These are phyloP conservation scores for Gardenia jasminoides DNA, from an alignment of 257 asterid species.

Conservation along the genomic window DNA sequence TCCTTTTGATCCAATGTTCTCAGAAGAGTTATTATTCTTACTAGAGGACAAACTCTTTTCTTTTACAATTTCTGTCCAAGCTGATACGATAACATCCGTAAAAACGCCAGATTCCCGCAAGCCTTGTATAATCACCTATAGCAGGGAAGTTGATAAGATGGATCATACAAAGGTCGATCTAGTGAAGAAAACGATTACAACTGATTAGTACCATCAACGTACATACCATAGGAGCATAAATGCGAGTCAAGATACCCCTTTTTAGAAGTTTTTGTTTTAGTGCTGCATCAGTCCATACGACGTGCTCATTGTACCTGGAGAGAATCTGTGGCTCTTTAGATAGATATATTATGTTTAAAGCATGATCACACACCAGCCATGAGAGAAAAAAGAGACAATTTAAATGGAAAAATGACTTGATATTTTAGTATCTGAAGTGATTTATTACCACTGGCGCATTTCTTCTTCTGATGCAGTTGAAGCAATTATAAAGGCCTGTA, in stretches of 20 bases:
- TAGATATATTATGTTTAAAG: background rate
- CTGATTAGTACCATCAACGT: background rate
- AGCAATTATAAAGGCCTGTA: slow-evolving; percentile 53
- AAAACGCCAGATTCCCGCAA: slow-evolving; percentile 45
- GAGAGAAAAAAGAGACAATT: background rate
- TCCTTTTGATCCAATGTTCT: background rate
- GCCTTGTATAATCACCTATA: slow-evolving; percentile 39
- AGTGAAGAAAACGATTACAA: background rate
- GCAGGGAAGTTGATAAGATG: background rate
- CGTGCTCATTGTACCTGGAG: slow-evolving; percentile 40
- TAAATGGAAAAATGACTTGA: background rate
- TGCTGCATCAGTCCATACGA: slow-evolving; percentile 41
- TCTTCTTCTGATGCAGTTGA: slow-evolving; percentile 43
- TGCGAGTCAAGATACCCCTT: slow-evolving; percentile 35
- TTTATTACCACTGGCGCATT: slow-evolving; percentile 44
- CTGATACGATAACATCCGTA: slow-evolving; percentile 29
- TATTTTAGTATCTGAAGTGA: background rate
- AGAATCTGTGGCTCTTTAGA: background rate
- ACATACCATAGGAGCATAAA: slow-evolving; percentile 43
- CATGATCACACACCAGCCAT: background rate
- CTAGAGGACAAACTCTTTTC: background rate
- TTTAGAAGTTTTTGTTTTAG: slow-evolving; percentile 29
- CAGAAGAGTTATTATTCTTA: background rate
- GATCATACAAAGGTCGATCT: background rate
- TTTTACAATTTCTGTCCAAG: slow-evolving; percentile 6